phyloP scores from a whole-genome alignment of 768 basidiomycete genomes.

The Podaxis sp. region DNA sequence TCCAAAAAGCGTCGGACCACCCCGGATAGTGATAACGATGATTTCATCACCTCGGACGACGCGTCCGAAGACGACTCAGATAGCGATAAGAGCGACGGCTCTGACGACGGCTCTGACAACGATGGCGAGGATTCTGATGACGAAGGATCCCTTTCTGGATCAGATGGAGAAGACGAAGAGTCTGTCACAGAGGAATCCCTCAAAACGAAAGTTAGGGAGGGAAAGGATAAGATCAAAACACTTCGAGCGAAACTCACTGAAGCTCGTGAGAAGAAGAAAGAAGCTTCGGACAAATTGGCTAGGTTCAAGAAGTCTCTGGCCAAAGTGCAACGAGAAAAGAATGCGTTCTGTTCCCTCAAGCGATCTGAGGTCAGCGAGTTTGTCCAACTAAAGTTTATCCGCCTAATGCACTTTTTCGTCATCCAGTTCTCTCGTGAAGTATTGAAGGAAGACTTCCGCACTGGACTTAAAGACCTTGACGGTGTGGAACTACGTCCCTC shows the following conservation, averaged over 20 bases:
- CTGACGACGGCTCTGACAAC: slow-evolving; percentile 21
- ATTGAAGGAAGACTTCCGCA: slow-evolving; percentile 58
- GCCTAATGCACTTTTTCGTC: slow-evolving; percentile 9
- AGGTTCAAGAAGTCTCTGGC: slow-evolving; percentile 40
- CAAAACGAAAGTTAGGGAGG: slow-evolving; percentile 42
- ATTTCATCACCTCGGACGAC: slow-evolving; percentile 30
- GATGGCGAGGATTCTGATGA: slow-evolving; percentile 24
- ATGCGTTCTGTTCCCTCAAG: slow-evolving; percentile 58
- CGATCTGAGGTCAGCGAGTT: slow-evolving; percentile 45
- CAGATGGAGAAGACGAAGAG: slow-evolving; percentile 22
- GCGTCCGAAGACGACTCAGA: slow-evolving; percentile 31
- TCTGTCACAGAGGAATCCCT: slow-evolving; percentile 42
- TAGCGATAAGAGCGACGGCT: slow-evolving; percentile 6
- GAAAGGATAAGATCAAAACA: slow-evolving; percentile 38
- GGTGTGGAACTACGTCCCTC: slow-evolving; percentile 28
- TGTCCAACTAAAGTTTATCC: neutral
- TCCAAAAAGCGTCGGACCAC: slow-evolving; percentile 41
- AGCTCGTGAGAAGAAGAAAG: slow-evolving; percentile 35
- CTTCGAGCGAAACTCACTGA: slow-evolving; percentile 34
- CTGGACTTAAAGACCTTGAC: slow-evolving; percentile 58
- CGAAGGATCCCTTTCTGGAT: slow-evolving; percentile 20
- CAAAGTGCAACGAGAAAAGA: slow-evolving; percentile 55
- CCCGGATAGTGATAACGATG: slow-evolving; percentile 27
- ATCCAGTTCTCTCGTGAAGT: slow-evolving; percentile 52
- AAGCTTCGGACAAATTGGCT: slow-evolving; percentile 30